Base-by-base conservation (phyloP, 495 filamentous ascomycete species). In the Penicillium simplicissimum region DNA sequence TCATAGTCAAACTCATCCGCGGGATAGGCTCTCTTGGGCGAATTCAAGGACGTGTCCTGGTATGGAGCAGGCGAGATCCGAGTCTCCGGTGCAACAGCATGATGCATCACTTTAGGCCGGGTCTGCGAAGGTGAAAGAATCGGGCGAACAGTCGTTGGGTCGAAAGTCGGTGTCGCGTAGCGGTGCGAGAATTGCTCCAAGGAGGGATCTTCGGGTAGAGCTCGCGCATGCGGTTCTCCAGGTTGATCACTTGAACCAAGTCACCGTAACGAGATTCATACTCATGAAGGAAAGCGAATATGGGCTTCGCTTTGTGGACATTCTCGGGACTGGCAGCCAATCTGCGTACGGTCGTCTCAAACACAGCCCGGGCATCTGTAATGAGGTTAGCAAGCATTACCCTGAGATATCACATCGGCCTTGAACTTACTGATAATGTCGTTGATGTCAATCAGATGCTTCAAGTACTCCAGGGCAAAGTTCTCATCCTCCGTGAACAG, bases 201-300 rank as follows among this genome's bases (percentile, higher is more conserved):
- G 23, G 85, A 86, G 17, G 91, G 88, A 61, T 97, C 94, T 60
- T 93, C 89, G 17, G 93, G 71, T 89, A 98, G 2, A 97, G 81
- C 70, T 97, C 93, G 23, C 83, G 81, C 94, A 98, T 97, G 33
- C 95, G 89, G 69, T 85, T 89, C 71, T 98, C 95, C 31, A 98
- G 79, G 70, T 95, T 95, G 65, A 86, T 85, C 38, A 98, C 88
- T 69, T 97, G 92, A 19, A 86, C 81, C 0, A 97, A 82, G 69
- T 98, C 96, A 45, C 96, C 95, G 67, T 92, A 98, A 48, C 90
- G 84, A n/a, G 91, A 90, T 75, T 98, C 94, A 70, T 96, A 97
- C 57, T 91, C 87, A 72, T 98, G 93, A 67, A 98, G 93, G 74
- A 90, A 97, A 1, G 85, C 79, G 60, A 93, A 96, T 1, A 98